Evolutionary conservation across 2,329 filamentous ascomycete species (phyloP), one percentile per base, ranked within the genome.

Genomic region (Thelonectria discophora): DNA sequence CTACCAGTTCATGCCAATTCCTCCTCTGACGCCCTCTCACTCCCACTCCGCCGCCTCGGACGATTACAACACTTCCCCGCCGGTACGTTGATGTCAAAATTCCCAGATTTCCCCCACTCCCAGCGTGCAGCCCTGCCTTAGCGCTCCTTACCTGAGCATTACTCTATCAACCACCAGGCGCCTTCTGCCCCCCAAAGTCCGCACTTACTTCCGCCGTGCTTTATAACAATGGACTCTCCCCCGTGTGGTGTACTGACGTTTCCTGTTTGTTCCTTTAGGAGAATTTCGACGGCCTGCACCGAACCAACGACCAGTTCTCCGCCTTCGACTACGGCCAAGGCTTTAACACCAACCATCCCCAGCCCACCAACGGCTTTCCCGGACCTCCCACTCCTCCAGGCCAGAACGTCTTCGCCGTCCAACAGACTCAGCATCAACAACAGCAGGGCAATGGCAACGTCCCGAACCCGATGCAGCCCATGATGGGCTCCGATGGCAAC

Each of bases 51-150:
- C 81, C 46, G 76, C 77, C 27, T 85, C 84, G 39, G 84, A 86
- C 58, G 84, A 86, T 56, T 86, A 83, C 71, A 81, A 77, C 60
- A 82, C 82, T 55, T 86, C 84, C 68, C 81, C 84, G 69, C 81
- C 84, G 73, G 84, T 87, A 77, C 77, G 82, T 82, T 64, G 55
- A 65, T 69, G 62, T 64, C 64, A 62, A 62, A 43, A 62, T 63
- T 71, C 60, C 69, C 62, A 62, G 60, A 61, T 68, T 62, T 70
- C 68, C 65, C 66, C 65, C 70, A 67, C 65, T 65, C 64, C 60
- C 55, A 40, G 34, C 34, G 66, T 65, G 63, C 67, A 70, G 69
- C 66, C 69, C 64, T 72, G 64, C 65, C 70, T 73, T 72, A 67
- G 68, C 71, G 67, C 63, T 66, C 60, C 70, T 74, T 73, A 76